Evolutionary conservation across 2,329 filamentous ascomycete genomes (phyloP).

Genomic region (Paecilomyces niveus): DNA sequence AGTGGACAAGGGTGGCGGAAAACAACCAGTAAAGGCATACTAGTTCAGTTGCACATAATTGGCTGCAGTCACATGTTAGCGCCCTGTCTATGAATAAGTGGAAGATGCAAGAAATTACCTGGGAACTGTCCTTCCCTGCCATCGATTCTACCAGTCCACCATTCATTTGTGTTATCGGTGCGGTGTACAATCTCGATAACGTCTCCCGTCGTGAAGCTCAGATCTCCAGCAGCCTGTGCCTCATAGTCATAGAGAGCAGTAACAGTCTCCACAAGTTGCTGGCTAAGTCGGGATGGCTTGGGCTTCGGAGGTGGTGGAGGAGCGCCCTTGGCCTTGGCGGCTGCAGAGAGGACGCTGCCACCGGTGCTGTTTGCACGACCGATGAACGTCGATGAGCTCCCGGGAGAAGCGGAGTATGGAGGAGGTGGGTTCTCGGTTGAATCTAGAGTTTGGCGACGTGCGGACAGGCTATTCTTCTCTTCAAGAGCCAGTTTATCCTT

Average conservation of each 20-base stretch:
- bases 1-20: not conserved
- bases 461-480: constrained; percentile 24
- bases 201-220: constrained; percentile 84
- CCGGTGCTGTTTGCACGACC: constrained; percentile 35
- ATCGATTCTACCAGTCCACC: constrained; percentile 82
- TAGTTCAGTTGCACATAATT: constrained; percentile 31
- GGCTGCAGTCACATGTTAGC: constrained; percentile 17
- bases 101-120: constrained; percentile 51
- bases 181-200: constrained; percentile 78
- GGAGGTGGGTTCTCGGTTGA: constrained; percentile 58
- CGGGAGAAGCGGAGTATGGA: constrained; percentile 54
- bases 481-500: constrained; percentile 32
- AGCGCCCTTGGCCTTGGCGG: constrained; percentile 58
- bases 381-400: constrained; percentile 25
- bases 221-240: constrained; percentile 86
- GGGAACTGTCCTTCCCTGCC: constrained; percentile 88
- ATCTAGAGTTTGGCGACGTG: constrained; percentile 33
- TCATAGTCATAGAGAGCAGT: constrained; percentile 95
- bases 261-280: constrained; percentile 64
- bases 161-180: constrained; percentile 90
- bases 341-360: constrained; percentile 40
- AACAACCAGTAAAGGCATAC: not conserved
- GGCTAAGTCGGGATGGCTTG: constrained; percentile 70
- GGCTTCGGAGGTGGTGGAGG: constrained; percentile 66
- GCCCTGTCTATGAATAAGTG: not conserved